Base-by-base conservation (phyloP, 768 basidiomycete species). In the Candolleomyces aberdarensis region DNA sequence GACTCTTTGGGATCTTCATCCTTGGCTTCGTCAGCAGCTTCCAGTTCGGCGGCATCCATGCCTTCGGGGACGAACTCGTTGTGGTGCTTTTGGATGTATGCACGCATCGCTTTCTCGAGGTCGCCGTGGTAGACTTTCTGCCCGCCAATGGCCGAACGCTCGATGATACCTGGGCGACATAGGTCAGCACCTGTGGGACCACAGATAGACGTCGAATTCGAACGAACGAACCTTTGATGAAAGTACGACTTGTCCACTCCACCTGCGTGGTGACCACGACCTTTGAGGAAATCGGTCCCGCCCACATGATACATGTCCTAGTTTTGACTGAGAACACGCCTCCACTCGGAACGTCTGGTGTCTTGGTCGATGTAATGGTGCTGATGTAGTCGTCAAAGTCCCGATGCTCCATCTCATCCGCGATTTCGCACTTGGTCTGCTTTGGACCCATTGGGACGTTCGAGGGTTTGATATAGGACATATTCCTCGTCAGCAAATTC, bases 391-490 rank as follows among this genome's bases (percentile, higher is more conserved):
- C 83, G 46, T 98, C 93, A 66, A 89, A 90, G 68, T 98, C 93
- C 65, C 83, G 82, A 69, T 89, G 79, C 41, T 86, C 78, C 57
- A 82, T 85, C 76, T 97, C 94, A 69, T 99, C 96, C 54, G 83
- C 83, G 61, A 98, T 87, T 75, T 98, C 92, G 77, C 97, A 99
- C 71, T 96, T 96, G 15, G 96, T 94, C 73, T 93, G 91, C 71
- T 86, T 96, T 0, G 96, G 97, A 0, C 97, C 97, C 32, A 99
- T 84, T 58, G 87, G 86, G 1, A 85, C 95, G 63, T 83, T 86
- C 32, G 98, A 78, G 0, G 95, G 96, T 71, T 96, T 98, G 76
- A 98, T 96, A 74, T 98, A 99, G 31, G 93, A 93, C 87, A 96
- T 94, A 64, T 94, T 92, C 10, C 96, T 85, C 29, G 86, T 80